A percentile compares a stretch with the other conserved stretches of the same genome.
phyloP scores from a whole-genome alignment of 2,329 filamentous ascomycete genomes.

The Teratosphaeria destructans region DNA sequence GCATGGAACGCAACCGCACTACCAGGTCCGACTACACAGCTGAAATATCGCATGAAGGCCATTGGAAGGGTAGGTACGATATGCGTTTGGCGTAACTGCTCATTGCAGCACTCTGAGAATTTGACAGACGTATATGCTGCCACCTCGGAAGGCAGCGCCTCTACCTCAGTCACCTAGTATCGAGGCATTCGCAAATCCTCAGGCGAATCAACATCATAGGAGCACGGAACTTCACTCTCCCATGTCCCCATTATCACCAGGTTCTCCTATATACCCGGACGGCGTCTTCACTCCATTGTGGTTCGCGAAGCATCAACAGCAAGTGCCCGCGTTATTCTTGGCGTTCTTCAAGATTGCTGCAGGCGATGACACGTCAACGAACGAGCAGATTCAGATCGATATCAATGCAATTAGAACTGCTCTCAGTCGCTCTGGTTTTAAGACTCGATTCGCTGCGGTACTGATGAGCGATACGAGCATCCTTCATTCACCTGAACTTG shows the following conservation, averaged over 20 bases:
- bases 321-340: conserved; percentile 69
- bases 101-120: neutral
- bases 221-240: conserved; percentile 67
- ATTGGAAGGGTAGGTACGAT: conserved; percentile 67
- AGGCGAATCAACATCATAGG: conserved; percentile 32
- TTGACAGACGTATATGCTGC: conserved; percentile 45
- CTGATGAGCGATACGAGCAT: conserved; percentile 62
- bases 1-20: conserved; percentile 19
- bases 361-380: conserved; percentile 66
- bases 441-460: conserved; percentile 65
- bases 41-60: conserved; percentile 20
- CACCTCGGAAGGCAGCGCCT: conserved; percentile 52
- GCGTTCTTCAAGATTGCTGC: conserved; percentile 71
- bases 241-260: conserved; percentile 77
- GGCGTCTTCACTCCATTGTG: conserved; percentile 73
- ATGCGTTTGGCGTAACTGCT: neutral
- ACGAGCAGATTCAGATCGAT: conserved; percentile 80
- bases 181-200: conserved; percentile 31
- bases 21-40: conserved; percentile 15
- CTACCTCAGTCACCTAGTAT: conserved; percentile 40
- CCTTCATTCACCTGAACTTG: conserved; percentile 48
- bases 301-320: conserved; percentile 79
- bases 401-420: conserved; percentile 66
- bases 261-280: conserved; percentile 77
- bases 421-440: conserved; percentile 62